phyloP scores from a whole-genome alignment of 495 filamentous ascomycete genomes.

The Astrocystis sublimbata region DNA sequence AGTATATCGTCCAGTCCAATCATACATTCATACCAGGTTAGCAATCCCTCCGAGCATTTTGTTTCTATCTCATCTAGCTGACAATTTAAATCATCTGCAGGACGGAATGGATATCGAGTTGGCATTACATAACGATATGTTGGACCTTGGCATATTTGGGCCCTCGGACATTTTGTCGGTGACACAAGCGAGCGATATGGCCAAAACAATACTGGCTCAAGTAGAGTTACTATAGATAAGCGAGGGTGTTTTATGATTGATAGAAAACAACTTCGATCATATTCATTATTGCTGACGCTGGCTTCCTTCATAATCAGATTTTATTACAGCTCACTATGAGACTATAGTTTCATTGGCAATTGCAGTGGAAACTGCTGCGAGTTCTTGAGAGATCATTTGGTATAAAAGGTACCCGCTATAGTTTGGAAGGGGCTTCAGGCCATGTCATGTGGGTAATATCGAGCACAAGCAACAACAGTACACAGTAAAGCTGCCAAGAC shows the following conservation, averaged over 20 bases:
- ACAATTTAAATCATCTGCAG: slow-evolving; percentile 30
- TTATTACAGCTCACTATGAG: too few relatives aligned
- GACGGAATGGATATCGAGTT: slow-evolving; percentile 58
- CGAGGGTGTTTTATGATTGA: too few relatives aligned
- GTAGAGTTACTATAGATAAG: slow-evolving; percentile 18
- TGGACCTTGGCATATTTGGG: slow-evolving; percentile 59
- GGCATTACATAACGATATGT: slow-evolving; percentile 39
- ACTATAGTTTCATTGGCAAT: too few relatives aligned
- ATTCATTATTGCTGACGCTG: too few relatives aligned
- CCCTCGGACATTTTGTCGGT: slow-evolving; percentile 26
- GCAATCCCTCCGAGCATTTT: slow-evolving; percentile 11
- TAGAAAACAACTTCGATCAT: too few relatives aligned
- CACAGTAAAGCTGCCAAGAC: too few relatives aligned
- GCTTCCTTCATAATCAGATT: too few relatives aligned
- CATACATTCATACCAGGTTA: slow-evolving; percentile 38
- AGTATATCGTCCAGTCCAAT: slow-evolving; percentile 26
- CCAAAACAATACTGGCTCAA: slow-evolving; percentile 13
- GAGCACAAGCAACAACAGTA: too few relatives aligned
- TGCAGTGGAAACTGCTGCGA: too few relatives aligned
- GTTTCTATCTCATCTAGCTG: neutral
- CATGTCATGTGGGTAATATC: too few relatives aligned
- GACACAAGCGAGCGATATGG: slow-evolving; percentile 14
- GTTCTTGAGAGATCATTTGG: neutral
- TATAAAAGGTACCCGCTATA: neutral
- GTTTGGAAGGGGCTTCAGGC: neutral